Evolutionary conservation across 2,329 filamentous ascomycete genomes (phyloP).

Genomic region (Cladophialophora psammophila): DNA sequence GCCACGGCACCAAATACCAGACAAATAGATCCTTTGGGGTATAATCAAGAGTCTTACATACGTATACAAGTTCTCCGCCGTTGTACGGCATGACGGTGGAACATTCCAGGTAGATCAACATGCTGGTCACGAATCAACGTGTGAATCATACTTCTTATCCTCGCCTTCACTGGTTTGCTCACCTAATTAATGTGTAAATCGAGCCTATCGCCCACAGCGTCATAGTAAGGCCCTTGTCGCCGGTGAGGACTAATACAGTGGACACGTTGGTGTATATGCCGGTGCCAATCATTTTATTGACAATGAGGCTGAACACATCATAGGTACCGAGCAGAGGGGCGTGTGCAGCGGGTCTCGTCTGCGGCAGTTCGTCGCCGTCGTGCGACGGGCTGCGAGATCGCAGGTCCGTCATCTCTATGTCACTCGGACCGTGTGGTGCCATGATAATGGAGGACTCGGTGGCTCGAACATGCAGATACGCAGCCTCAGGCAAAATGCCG

Average conservation of each 20-base stretch:
- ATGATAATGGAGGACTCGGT: neutral
- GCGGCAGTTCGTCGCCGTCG: neutral
- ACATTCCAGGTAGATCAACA: conserved; percentile 21
- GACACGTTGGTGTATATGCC: conserved; percentile 13
- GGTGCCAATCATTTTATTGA: conserved; percentile 10
- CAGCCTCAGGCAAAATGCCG: neutral
- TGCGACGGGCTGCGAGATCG: conserved; percentile 2
- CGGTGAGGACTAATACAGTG: conserved; percentile 1
- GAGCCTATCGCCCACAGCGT: conserved; percentile 9
- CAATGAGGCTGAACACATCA: conserved; percentile 10
- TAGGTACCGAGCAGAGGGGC: conserved; percentile 5
- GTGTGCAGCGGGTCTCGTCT: conserved; percentile 4
- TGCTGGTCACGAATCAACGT: neutral
- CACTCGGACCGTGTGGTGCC: neutral
- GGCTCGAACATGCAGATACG: neutral
- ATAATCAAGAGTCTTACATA: neutral
- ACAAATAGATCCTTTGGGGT: neutral
- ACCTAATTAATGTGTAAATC: conserved; percentile 9
- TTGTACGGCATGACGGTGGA: conserved; percentile 21
- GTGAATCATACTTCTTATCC: neutral
- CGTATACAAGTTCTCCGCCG: conserved; percentile 23
- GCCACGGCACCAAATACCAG: neutral
- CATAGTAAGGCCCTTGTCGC: conserved; percentile 12
- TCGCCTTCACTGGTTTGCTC: neutral
- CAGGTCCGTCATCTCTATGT: neutral